A percentile compares a stretch with the other conserved stretches of the same genome.
Conservation (phyloP, 495 filamentous ascomycete species). For the Margaritispora aquatica region DNA sequence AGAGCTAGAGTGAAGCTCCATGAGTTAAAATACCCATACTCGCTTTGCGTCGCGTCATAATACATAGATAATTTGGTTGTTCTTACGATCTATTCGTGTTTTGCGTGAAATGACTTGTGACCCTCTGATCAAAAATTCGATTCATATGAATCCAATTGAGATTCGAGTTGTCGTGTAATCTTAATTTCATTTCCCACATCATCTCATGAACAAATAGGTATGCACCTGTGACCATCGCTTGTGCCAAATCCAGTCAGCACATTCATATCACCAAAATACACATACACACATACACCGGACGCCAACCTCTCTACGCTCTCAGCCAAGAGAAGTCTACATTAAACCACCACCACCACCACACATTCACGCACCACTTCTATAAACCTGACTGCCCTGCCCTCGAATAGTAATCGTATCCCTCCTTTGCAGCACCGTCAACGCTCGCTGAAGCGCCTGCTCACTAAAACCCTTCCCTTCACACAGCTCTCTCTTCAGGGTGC, state of each 20-base stretch:
- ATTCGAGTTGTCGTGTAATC: neutral
- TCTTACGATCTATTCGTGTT: no score
- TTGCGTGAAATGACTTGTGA: no score
- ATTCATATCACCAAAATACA: neutral
- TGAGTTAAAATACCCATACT: neutral
- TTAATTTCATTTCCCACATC: neutral
- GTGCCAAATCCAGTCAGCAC: no score
- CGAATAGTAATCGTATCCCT: slow-evolving; percentile 89
- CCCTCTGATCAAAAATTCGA: no score
- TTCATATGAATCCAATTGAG: no score
- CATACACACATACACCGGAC: no score
- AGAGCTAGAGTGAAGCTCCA: neutral
- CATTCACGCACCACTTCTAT: slow-evolving; percentile 45
- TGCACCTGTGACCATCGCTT: no score
- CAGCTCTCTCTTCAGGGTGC: slow-evolving; percentile 82
- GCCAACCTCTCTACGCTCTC: neutral
- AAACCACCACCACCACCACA: neutral
- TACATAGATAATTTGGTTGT: neutral
- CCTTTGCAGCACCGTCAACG: slow-evolving; percentile 78
- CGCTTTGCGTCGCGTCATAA: neutral
- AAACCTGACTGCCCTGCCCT: slow-evolving; percentile 83
- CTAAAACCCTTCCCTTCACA: slow-evolving; percentile 81
- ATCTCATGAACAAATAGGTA: neutral
- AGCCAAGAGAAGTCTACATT: neutral
- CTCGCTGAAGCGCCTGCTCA: slow-evolving; percentile 78